Percentiles rank a stretch among this genome's conserved stretches.
Evolutionary conservation across 148 eudicot genomes (phyloP).

Genomic region (Persicaria tinctoria): DNA sequence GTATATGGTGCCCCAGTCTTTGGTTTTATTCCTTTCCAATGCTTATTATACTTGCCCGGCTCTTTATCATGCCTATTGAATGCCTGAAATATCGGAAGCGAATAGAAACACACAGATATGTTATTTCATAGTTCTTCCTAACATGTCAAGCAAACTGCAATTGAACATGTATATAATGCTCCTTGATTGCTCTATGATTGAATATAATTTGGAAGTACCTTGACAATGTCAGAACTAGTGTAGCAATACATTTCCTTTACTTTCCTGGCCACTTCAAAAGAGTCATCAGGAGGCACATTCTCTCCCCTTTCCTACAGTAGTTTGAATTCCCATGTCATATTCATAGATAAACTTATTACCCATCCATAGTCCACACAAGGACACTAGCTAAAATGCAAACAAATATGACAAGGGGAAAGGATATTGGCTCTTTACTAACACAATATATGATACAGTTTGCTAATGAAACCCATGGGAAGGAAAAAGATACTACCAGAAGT

Average conservation of each 20-base stretch:
- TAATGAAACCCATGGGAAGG: background rate
- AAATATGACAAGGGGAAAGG: background rate
- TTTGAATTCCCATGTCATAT: background rate
- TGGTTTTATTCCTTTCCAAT: conserved; percentile 91
- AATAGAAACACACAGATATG: background rate
- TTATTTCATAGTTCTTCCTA: background rate
- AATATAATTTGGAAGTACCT: conserved; percentile 35
- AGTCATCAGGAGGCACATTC: conserved; percentile 90
- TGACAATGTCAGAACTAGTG: conserved; percentile 91
- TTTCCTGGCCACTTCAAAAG: conserved; percentile 93
- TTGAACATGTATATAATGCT: background rate
- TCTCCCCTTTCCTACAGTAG: conserved; percentile 93
- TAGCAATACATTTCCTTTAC: conserved; percentile 96
- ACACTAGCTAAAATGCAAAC: too few species aligned
- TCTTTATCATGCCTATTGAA: conserved; percentile 98
- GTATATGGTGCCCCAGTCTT: conserved; percentile 97
- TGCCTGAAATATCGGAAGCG: conserved; percentile 41
- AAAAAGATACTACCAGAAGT: background rate
- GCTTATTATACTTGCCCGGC: conserved; percentile 83
- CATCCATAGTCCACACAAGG: too few species aligned
- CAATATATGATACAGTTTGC: background rate
- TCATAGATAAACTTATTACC: too few species aligned
- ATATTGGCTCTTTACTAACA: background rate
- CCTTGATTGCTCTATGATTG: background rate
- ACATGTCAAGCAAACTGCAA: background rate